Base-by-base conservation (phyloP, 2,329 filamentous ascomycete genomes). In the Nectriaceae sp. region DNA sequence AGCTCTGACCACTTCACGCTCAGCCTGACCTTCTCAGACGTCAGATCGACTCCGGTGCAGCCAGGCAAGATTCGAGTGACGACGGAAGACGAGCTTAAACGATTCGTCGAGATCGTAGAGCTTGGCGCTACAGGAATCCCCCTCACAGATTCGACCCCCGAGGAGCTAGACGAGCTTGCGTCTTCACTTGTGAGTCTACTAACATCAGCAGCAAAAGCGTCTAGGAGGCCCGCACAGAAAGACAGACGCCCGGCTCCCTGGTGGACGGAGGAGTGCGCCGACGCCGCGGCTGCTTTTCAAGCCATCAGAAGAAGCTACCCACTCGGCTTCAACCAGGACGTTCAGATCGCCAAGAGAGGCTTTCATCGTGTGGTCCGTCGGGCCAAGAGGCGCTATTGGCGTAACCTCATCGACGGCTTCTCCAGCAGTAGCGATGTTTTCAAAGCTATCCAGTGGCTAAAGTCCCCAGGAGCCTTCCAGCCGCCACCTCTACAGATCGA, bases 1-100 rank as follows among this genome's bases (percentile, higher is more conserved):
- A 46, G 44, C 42, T 57, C 52, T 15, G 54, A 55, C 44, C 52
- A 54, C 41, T 55, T 53, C 29, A 57, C 47, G 11, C 40, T 57
- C 20, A 52, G 45, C 19, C 21, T 55, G 19, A 47, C 42, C 19
- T 43, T 53, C 16, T 49, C 52, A 19, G 36, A 52, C 20, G 24
- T 52, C 19, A 26, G 20, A 24, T 43, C 33, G 13, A 19, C 41
- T 36, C 40, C 44, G 44, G 42, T 42, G 20, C 39, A 38, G 26
- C 45, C 44, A 20, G 46, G 53, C 15, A 46, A 39, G 38, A 41
- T 56, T 21, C 47, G 53, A n/a, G 41, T 56, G 35, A 53, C 39
- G 19, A 49, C 50, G n/a, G 50, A 49, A 11, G 47, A 51, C 5
- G 50, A 56, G 40, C 29, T 53, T 15, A 46, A 50, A 31, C 44